Conservation (phyloP, 164 flowering plant genomes). For the Amborella trichopoda region DNA sequence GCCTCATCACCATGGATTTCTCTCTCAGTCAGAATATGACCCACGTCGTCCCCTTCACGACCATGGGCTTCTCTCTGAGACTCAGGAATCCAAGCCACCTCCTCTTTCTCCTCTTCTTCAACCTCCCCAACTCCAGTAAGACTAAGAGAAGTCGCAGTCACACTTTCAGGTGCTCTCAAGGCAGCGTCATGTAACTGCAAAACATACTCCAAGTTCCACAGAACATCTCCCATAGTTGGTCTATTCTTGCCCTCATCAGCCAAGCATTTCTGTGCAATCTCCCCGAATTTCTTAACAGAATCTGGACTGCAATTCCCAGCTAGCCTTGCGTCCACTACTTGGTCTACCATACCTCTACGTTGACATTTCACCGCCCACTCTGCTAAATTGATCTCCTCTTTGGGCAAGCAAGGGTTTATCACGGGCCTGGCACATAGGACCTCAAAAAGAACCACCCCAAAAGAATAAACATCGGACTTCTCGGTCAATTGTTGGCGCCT, state of each 20-base stretch:
- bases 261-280: slow-evolving; percentile 58
- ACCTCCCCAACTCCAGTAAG: too few species aligned
- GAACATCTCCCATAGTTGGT: slow-evolving; percentile 63
- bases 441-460: slow-evolving; percentile 65
- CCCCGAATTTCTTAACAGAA: slow-evolving; percentile 44
- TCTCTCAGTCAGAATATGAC: too few species aligned
- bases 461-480: slow-evolving; percentile 68
- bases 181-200: too few species aligned
- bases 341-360: slow-evolving; percentile 29
- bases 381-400: slow-evolving; percentile 59
- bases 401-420: slow-evolving; percentile 54
- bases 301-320: slow-evolving; percentile 28
- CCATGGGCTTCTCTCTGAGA: too few species aligned
- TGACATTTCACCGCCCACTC: slow-evolving; percentile 73
- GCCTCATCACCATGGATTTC: too few species aligned
- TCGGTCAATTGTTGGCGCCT: slow-evolving; percentile 56
- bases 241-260: slow-evolving; percentile 53
- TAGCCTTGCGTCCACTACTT: slow-evolving; percentile 42
- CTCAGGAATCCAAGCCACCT: too few species aligned
- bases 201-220: slow-evolving; percentile 63
- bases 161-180: too few species aligned
- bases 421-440: slow-evolving; percentile 64
- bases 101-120: too few species aligned
- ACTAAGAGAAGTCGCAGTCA: too few species aligned
- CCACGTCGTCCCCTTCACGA: too few species aligned